Evolutionary conservation across 176 grass and related monocot species (phyloP), one percentile per base, ranked within the genome.

Genomic region (Saccharum officinarum): DNA sequence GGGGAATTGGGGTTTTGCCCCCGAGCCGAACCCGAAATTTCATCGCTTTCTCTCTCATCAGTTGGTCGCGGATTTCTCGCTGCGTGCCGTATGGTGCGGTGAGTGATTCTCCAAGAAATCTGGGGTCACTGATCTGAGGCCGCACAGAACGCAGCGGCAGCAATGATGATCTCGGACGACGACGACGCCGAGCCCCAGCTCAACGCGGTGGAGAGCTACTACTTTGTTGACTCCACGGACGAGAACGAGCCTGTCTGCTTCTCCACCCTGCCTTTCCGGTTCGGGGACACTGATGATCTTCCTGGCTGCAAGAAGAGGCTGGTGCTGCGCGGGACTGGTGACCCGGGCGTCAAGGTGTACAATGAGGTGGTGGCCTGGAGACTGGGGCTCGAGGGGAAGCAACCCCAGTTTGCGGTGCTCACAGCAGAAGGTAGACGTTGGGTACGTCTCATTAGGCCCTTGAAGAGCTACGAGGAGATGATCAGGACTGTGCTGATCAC

Each of bases 311-410:
- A 84, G 13, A 23, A 13, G 34, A 47, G 69, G 34, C 73, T 93
- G 30, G 71, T 82, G 63, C 76, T 96, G 73, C 17, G 77, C 59
- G 94, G 91, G 36, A 87, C 28, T 4, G 55, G n/a, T 4, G 81
- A 82, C 30, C 68, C 82, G 3, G 76, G 83, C 81, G 23, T 81
- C 39, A 85, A 68, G 20, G 65, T 80, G 17, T 93, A 86, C 73
- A 84, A 60, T 87, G 77, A 78, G 61, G 91, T 87, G 20, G 83
- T 86, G 8, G 93, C 91, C 12, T 98, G 95, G 93, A 93, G 83
- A 83, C 33, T 93, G 40, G 77, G 34, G 16, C 77, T 99, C 33
- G 63, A 88, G 38, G 75, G 88, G 20, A 83, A 85, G 12, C 37
- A 78, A 12, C 92, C 93, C 0, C 76, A 89, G 14, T 67, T 94